These are phyloP conservation scores for Stephanocyclus meneghinianus DNA, from an alignment of 352 stramenopile species.

Conservation along the genomic window DNA sequence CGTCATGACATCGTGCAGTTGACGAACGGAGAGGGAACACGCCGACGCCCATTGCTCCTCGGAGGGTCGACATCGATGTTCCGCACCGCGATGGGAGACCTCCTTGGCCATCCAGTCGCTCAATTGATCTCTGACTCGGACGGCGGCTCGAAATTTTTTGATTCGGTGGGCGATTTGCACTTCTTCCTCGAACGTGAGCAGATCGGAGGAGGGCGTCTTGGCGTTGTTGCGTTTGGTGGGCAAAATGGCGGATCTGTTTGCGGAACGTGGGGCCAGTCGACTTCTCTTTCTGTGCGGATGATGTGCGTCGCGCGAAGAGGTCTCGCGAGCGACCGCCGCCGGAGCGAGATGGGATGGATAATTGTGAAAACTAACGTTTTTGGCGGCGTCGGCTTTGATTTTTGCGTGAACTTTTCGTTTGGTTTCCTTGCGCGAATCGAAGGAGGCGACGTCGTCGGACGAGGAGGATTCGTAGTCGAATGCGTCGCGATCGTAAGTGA, in stretches of 20 bases:
- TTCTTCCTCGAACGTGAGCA: slow-evolving; percentile 58
- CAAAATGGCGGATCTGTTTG: slow-evolving; percentile 34
- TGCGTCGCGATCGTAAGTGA: slow-evolving; percentile 31
- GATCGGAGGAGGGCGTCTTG: slow-evolving; percentile 21
- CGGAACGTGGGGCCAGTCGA: slow-evolving; percentile 30
- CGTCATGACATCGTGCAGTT: slow-evolving; percentile 59
- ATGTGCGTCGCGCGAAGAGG: background rate
- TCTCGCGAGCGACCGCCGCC: background rate
- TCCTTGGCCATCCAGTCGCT: slow-evolving; percentile 52
- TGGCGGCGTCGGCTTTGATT: slow-evolving; percentile 20
- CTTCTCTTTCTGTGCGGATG: slow-evolving; percentile 31
- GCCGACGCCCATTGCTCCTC: slow-evolving; percentile 66
- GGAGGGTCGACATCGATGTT: slow-evolving; percentile 25
- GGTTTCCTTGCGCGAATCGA: slow-evolving; percentile 8
- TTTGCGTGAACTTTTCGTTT: slow-evolving; percentile 30
- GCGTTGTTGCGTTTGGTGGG: slow-evolving; percentile 13
- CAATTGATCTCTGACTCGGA: slow-evolving; percentile 37
- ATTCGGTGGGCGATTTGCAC: slow-evolving; percentile 44
- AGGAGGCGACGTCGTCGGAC: slow-evolving; percentile 5
- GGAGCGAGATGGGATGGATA: slow-evolving; percentile 7
- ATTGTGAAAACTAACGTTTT: slow-evolving; percentile 15
- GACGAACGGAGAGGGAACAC: slow-evolving; percentile 59
- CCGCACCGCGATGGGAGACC: background rate
- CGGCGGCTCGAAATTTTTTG: slow-evolving; percentile 33
- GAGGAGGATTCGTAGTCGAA: slow-evolving; percentile 18